phyloP scores from a whole-genome alignment of 129 eudicot species.

The Tagetes erecta region DNA sequence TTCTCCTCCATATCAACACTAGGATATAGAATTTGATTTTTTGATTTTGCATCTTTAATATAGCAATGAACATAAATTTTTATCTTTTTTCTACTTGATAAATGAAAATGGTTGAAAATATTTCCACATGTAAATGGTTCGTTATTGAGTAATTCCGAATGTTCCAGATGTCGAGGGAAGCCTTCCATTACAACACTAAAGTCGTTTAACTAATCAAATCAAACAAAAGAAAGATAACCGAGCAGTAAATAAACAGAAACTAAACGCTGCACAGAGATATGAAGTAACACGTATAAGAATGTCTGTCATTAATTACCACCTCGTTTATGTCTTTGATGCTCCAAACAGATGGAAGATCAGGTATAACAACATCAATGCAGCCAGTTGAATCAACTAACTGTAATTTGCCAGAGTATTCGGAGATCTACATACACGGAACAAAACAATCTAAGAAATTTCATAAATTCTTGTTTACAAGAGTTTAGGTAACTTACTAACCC shows the following conservation, averaged over 20 bases:
- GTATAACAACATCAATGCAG: conserved; percentile 58
- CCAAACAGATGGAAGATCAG: conserved; percentile 73
- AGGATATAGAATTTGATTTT: conserved; percentile 34
- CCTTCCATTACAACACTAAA: conserved; percentile 69
- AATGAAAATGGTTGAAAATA: conserved; percentile 43
- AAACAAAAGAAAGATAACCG: conserved; percentile 9
- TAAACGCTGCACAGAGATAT: conserved; percentile 17
- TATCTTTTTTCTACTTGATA: conserved; percentile 29
- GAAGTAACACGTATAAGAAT: conserved; percentile 3
- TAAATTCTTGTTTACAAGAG: neutral
- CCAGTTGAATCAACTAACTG: conserved; percentile 87
- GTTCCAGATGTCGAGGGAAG: conserved; percentile 31
- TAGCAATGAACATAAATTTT: conserved; percentile 42
- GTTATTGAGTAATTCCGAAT: conserved; percentile 27
- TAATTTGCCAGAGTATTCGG: conserved; percentile 63
- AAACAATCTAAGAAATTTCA: conserved; percentile 8
- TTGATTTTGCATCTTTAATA: conserved; percentile 35
- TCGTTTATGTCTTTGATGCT: conserved; percentile 51
- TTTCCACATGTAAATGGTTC: conserved; percentile 65
- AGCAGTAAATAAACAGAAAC: neutral
- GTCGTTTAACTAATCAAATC: conserved; percentile 53
- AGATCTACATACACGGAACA: conserved; percentile 44
- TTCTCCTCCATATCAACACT: conserved; percentile 29
- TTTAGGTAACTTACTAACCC: conserved; percentile 41
- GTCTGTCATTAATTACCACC: conserved; percentile 53